Evolutionary conservation across 257 asterid species (phyloP), one percentile per base, ranked within the genome.

Genomic region (Fraxinus americana): DNA sequence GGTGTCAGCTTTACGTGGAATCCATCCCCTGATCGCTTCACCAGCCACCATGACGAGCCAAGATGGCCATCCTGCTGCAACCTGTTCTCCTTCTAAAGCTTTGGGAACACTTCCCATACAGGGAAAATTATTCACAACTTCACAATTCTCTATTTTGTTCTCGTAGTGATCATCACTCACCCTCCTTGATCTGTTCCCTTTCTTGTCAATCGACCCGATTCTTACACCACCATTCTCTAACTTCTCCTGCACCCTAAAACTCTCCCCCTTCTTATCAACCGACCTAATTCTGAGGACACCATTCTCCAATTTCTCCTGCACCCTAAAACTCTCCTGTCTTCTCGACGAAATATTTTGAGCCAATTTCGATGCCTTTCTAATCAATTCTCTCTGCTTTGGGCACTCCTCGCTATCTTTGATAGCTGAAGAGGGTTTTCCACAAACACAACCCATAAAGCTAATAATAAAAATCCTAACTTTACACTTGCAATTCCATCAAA

Each of bases 51-150:
- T 83, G 73, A 86, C 96, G 11, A 96, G 91, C 99, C 99, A 96
- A 82, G 94, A 79, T 35, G 99, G 99, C 99, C 99, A 96, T 45
- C 98, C 99, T 1, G 97, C 99, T 14, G 97, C 94, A 76, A 93
- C 80, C 70, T 87, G 93, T 75, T 96, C 98, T 21, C 91, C 99
- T 84, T 92, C 96, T 25, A 82, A 52, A 19, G 94, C 94, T 77
- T 85, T 88, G 5, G 97, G 96, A 77, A 96, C 80, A 43, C 75
- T 85, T 71, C 91, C 88, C 59, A 88, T 73, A 27, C 80, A 83
- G 4, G 94, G 91, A 79, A 84, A 83, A 75, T 82, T 79, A 73
- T 79, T 81, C 69, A 83, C 75, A 69, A 79, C 84, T 72, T 83
- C 88, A 78, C 69, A 83, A 72, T 65, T 74, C 73, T 85, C 91